Percentiles rank a stretch among this genome's conserved stretches.
These are phyloP conservation scores for Aplosporella prunicola DNA, from an alignment of 2,329 filamentous ascomycete genomes.

Conservation along the genomic window DNA sequence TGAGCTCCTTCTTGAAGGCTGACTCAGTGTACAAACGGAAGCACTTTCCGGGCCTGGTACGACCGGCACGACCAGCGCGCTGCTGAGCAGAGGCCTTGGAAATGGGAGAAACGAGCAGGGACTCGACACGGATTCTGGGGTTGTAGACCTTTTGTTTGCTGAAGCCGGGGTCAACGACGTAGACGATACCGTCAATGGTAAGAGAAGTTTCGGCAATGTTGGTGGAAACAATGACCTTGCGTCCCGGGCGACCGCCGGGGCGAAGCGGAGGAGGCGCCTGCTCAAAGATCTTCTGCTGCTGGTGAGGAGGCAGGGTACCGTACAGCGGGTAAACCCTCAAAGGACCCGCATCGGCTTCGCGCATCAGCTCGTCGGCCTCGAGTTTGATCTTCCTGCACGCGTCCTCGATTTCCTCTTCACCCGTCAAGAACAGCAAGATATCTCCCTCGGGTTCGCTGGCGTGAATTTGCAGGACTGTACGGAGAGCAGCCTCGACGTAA, in stretches of 20 bases:
- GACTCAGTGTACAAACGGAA: constrained; percentile 93
- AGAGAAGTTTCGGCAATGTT: constrained; percentile 97
- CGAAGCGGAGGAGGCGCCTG: constrained; percentile 66
- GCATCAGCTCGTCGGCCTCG: constrained; percentile 82
- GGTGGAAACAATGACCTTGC: constrained; percentile 88
- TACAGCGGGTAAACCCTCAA: constrained; percentile 89
- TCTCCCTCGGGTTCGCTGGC: constrained; percentile 87
- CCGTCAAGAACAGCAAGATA: constrained; percentile 87
- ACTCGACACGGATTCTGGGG: constrained; percentile 90
- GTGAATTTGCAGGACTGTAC: constrained; percentile 94
- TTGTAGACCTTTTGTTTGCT: constrained; percentile 99
- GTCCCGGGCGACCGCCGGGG: constrained; percentile 73
- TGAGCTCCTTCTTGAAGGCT: constrained; percentile 96
- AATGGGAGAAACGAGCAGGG: constrained; percentile 91
- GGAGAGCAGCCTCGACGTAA: constrained; percentile 89
- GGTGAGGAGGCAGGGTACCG: constrained; percentile 79
- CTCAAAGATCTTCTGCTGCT: constrained; percentile 94
- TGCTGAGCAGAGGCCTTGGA: constrained; percentile 97
- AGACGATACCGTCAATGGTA: constrained; percentile 97
- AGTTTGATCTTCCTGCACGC: constrained; percentile 83
- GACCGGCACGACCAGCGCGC: constrained; percentile 95
- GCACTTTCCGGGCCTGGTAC: constrained; percentile 96
- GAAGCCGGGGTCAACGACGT: constrained; percentile 97
- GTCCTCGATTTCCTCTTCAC: constrained; percentile 98
- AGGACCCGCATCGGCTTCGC: constrained; percentile 85